Percentiles rank a stretch among this genome's conserved stretches.
Evolutionary conservation across 495 filamentous ascomycete species (phyloP).

Genomic region (Ramalina peruviana): DNA sequence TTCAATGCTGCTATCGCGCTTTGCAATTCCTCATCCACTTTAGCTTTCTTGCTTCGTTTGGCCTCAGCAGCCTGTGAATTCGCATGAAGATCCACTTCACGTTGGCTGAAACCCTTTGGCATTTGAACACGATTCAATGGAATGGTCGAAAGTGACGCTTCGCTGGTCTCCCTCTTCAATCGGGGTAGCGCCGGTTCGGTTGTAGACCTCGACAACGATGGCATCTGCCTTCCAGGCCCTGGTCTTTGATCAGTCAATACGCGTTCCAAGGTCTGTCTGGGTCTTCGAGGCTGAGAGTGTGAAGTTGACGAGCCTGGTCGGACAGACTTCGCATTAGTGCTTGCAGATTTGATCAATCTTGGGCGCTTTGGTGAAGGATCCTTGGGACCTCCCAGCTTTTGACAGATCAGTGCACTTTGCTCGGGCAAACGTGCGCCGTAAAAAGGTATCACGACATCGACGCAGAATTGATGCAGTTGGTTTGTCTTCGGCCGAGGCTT

Average conservation of each 20-base stretch:
- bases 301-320: slow-evolving; percentile 45
- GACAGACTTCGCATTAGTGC: slow-evolving; percentile 6
- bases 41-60: slow-evolving; percentile 60
- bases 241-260: slow-evolving; percentile 57
- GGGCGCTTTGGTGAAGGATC: slow-evolving; percentile 47
- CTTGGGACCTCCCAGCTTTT: slow-evolving; percentile 70
- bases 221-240: slow-evolving; percentile 30
- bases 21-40: slow-evolving; percentile 52
- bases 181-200: slow-evolving; percentile 43
- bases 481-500: slow-evolving; percentile 29
- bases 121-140: slow-evolving; percentile 39
- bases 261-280: slow-evolving; percentile 49
- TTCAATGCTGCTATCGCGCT: slow-evolving; percentile 72
- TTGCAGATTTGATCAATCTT: slow-evolving; percentile 28
- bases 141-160: slow-evolving; percentile 39
- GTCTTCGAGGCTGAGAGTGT: slow-evolving; percentile 33
- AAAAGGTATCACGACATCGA: slow-evolving; percentile 90
- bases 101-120: slow-evolving; percentile 44
- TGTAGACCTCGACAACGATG: slow-evolving; percentile 55
- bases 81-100: slow-evolving; percentile 54
- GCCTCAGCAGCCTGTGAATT: slow-evolving; percentile 42
- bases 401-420: slow-evolving; percentile 62
- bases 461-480: slow-evolving; percentile 63
- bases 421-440: slow-evolving; percentile 68
- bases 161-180: slow-evolving; percentile 52